Conservation (phyloP, 129 eudicot genomes). For the Scalesia atractyloides region DNA sequence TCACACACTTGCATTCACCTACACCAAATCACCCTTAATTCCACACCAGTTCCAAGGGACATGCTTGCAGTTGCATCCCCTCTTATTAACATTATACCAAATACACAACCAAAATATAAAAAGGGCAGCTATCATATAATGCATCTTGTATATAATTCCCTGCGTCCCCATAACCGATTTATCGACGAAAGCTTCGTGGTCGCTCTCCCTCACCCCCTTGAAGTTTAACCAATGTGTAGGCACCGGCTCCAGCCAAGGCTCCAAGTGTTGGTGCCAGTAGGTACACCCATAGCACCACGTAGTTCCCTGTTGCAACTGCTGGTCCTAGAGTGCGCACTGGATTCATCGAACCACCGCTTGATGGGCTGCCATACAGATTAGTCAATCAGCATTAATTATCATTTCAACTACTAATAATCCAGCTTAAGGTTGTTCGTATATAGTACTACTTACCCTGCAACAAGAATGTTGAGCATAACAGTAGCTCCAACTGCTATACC, state of each 20-base stretch:
- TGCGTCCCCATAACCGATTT: constrained; percentile 6
- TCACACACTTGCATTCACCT: constrained; percentile 24
- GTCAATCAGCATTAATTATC: neutral
- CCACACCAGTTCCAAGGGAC: constrained; percentile 20
- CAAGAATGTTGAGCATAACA: constrained; percentile 85
- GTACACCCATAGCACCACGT: constrained; percentile 74
- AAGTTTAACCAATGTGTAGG: constrained; percentile 74
- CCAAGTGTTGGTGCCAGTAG: constrained; percentile 87
- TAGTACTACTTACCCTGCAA: constrained; percentile 68
- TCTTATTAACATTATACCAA: constrained; percentile 24
- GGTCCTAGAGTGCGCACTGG: constrained; percentile 93
- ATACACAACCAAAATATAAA: neutral
- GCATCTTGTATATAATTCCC: constrained; percentile 6
- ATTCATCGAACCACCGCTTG: constrained; percentile 93
- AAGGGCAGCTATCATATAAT: neutral
- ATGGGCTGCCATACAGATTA: constrained; percentile 49
- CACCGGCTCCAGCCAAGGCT: constrained; percentile 76
- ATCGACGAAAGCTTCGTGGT: constrained; percentile 83
- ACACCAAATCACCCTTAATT: constrained; percentile 6
- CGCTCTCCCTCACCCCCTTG: constrained; percentile 51
- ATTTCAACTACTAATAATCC: neutral
- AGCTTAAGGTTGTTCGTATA: neutral
- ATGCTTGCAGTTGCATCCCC: constrained; percentile 14
- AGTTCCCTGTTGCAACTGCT: constrained; percentile 88
- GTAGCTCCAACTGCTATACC: constrained; percentile 94